phyloP scores from a whole-genome alignment of 1,284 basidiomycete genomes.

The Pulveroboletus sp. region DNA sequence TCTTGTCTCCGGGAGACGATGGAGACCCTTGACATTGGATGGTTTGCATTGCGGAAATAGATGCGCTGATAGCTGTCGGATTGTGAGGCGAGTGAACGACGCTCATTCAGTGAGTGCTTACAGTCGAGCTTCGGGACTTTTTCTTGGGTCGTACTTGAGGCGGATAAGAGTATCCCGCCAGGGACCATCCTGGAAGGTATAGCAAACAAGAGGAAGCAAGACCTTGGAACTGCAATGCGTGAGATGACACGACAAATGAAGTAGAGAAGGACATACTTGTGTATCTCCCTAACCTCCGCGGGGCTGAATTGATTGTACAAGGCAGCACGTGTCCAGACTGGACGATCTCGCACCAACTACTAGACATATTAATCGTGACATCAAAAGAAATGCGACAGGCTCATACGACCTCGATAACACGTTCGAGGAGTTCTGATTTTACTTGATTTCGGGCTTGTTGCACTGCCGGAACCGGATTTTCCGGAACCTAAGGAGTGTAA shows the following conservation, averaged over 20 bases:
- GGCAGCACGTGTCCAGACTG: conserved; percentile 86
- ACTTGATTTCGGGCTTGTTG: conserved; percentile 57
- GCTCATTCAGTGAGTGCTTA: conserved; percentile 36
- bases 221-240: conserved; percentile 61
- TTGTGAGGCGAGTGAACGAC: neutral
- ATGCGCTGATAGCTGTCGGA: conserved; percentile 73
- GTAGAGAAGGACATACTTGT: conserved; percentile 53
- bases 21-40: conserved; percentile 72
- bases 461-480: conserved; percentile 57
- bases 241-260: neutral
- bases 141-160: conserved; percentile 88
- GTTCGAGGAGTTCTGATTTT: conserved; percentile 59
- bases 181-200: conserved; percentile 91
- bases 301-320: conserved; percentile 82
- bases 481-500: conserved; percentile 54
- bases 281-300: conserved; percentile 65
- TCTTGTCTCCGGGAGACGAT: conserved; percentile 69
- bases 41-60: conserved; percentile 82
- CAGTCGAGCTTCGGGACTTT: conserved; percentile 72
- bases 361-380: conserved; percentile 1
- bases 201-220: conserved; percentile 71
- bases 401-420: conserved; percentile 55
- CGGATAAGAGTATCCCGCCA: conserved; percentile 89
- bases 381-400: neutral
- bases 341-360: conserved; percentile 70